Evolutionary conservation across 2,329 filamentous ascomycete species (phyloP).

Genomic region (Tolypocladium tundrense): DNA sequence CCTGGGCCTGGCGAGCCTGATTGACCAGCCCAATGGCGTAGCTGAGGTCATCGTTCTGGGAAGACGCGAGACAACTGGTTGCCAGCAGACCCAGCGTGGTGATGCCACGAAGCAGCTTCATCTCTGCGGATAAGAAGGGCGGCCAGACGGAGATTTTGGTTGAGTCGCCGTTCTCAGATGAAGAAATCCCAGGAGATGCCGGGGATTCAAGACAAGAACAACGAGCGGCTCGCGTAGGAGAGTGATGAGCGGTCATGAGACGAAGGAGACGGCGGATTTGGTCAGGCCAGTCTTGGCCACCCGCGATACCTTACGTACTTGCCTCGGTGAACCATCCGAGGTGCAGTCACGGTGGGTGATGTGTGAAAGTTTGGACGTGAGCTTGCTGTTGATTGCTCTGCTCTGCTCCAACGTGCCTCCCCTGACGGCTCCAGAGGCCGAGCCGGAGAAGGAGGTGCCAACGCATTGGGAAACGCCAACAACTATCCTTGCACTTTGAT

Average conservation of each 20-base stretch:
- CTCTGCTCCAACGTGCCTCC: not conserved
- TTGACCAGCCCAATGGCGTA: slow-evolving; percentile 19
- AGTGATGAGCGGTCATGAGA: not conserved
- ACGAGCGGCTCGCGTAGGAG: too few species aligned
- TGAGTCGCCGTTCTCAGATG: not conserved
- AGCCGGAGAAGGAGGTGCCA: not conserved
- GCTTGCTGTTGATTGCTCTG: not conserved
- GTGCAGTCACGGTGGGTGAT: not conserved
- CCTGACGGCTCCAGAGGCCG: not conserved
- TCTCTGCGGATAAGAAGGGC: not conserved
- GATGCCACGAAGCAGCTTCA: slow-evolving; percentile 2
- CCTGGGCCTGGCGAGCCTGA: slow-evolving; percentile 17
- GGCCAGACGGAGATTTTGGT: not conserved
- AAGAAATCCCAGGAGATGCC: not conserved
- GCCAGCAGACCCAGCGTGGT: slow-evolving; percentile 4
- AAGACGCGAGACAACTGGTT: not conserved
- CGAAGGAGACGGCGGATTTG: too few species aligned
- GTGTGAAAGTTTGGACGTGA: too few species aligned
- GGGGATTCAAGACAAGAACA: not conserved
- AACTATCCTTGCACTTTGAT: not conserved
- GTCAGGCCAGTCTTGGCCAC: not conserved
- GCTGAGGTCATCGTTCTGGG: slow-evolving; percentile 12
- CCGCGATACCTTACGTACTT: not conserved
- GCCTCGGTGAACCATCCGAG: not conserved
- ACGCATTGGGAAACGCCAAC: not conserved